A percentile compares a stretch with the other conserved stretches of the same genome.
Evolutionary conservation across 2,329 filamentous ascomycete species (phyloP).

Genomic region (Cordyceps pruinosa): DNA sequence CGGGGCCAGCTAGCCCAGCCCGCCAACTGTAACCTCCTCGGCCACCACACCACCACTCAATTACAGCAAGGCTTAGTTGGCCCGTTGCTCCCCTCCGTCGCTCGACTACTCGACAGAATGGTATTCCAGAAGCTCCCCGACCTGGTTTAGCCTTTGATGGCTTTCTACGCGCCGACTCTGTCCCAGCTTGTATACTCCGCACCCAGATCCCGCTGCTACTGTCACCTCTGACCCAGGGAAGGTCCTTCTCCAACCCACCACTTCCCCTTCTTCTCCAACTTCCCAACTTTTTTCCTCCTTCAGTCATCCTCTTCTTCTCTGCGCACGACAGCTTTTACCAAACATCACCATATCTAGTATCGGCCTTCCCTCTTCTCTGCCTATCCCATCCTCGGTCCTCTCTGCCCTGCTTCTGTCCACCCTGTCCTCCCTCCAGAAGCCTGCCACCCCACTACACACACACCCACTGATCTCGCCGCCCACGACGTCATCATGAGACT

Average conservation of each 20-base stretch:
- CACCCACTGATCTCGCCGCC: background rate
- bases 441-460: background rate
- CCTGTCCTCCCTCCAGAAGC: background rate
- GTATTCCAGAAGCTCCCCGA: background rate
- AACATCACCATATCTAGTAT: background rate
- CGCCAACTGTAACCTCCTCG: background rate
- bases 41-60: background rate
- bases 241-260: background rate
- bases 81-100: background rate
- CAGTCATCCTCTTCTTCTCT: slow-evolving; percentile 14
- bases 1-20: background rate
- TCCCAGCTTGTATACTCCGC: slow-evolving; percentile 11
- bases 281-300: background rate
- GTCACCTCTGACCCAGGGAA: too few relatives aligned
- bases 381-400: background rate
- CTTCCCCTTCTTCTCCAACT: slow-evolving; percentile 9
- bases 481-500: slow-evolving; percentile 57
- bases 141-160: too few relatives aligned
- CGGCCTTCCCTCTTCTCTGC: background rate
- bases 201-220: slow-evolving; percentile 5
- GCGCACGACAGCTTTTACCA: background rate
- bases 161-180: background rate
- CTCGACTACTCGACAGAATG: background rate
- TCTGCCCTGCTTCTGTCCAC: background rate
- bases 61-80: background rate